A percentile compares a stretch with the other conserved stretches of the same genome.
Conservation (phyloP, 1,139 yeast genomes). For the Hyphopichia khmerensis region DNA sequence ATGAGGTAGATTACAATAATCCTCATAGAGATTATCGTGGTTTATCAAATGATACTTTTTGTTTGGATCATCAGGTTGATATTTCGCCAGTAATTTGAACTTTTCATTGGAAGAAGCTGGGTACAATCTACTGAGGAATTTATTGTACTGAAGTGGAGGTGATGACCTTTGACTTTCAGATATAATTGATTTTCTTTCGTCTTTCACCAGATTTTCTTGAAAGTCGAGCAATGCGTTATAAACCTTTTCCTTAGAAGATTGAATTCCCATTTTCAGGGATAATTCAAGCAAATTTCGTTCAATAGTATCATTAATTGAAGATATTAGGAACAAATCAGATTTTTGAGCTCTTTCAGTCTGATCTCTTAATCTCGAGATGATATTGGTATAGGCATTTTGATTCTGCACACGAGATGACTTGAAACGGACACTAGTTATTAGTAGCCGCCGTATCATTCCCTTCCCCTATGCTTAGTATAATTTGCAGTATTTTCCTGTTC, state of each 20-base stretch:
- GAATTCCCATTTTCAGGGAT: not conserved
- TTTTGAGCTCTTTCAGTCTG: not conserved
- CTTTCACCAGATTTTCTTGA: not conserved
- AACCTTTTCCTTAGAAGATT: not conserved
- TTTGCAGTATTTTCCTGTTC: too few species aligned
- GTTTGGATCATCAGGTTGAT: not conserved
- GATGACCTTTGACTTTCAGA: constrained; percentile 7
- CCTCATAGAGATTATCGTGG: constrained; percentile 26
- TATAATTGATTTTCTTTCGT: not conserved
- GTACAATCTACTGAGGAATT: constrained; percentile 35
- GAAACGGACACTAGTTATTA: constrained; percentile 1
- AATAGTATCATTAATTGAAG: not conserved
- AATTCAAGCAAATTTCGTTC: not conserved
- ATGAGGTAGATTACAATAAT: constrained; percentile 35
- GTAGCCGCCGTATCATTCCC: not conserved
- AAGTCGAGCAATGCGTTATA: not conserved
- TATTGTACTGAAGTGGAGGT: constrained; percentile 9
- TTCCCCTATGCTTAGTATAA: too few species aligned
- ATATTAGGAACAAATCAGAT: not conserved
- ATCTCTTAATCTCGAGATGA: not conserved
- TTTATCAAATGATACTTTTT: constrained; percentile 19
- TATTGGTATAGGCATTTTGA: not conserved
- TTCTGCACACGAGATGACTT: not conserved
- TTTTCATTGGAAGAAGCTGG: constrained; percentile 16
- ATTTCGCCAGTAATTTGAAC: constrained; percentile 6